Evolutionary conservation across 352 stramenopile genomes (phyloP).

Genomic region (Globisporangium cylindrosporum): DNA sequence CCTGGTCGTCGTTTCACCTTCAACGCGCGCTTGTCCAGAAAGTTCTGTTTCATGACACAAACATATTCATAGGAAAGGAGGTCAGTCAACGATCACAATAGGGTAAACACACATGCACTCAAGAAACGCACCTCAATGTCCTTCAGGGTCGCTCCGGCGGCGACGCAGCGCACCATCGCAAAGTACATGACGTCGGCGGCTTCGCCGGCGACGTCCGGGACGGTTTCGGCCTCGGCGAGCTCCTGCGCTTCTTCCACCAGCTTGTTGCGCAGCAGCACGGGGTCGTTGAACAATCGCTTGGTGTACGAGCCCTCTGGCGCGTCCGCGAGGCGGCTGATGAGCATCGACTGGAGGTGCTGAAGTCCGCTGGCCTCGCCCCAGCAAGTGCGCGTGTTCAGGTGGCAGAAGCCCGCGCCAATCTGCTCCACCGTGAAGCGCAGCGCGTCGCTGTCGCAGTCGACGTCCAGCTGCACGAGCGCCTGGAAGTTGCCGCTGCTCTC

Average conservation of each 20-base stretch:
- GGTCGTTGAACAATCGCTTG: constrained; percentile 94
- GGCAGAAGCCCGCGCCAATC: constrained; percentile 68
- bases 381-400: constrained; percentile 92
- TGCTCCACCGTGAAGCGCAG: constrained; percentile 94
- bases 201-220: constrained; percentile 91
- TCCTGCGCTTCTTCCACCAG: constrained; percentile 96
- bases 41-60: constrained; percentile 31
- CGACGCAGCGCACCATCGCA: constrained; percentile 91
- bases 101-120: background rate
- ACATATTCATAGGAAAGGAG: background rate
- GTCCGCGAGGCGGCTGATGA: constrained; percentile 82
- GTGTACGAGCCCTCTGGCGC: constrained; percentile 95
- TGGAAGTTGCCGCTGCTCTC: constrained; percentile 94
- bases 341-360: constrained; percentile 86
- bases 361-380: constrained; percentile 90
- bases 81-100: background rate
- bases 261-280: constrained; percentile 92
- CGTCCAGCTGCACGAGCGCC: constrained; percentile 89
- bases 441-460: constrained; percentile 96
- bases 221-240: constrained; percentile 84
- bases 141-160: constrained; percentile 89
- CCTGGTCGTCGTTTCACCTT: constrained; percentile 91
- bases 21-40: constrained; percentile 90
- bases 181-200: constrained; percentile 97
- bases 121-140: constrained; percentile 76